Base-by-base conservation (phyloP, 352 stramenopile species). In the Phytophthora constricta region DNA sequence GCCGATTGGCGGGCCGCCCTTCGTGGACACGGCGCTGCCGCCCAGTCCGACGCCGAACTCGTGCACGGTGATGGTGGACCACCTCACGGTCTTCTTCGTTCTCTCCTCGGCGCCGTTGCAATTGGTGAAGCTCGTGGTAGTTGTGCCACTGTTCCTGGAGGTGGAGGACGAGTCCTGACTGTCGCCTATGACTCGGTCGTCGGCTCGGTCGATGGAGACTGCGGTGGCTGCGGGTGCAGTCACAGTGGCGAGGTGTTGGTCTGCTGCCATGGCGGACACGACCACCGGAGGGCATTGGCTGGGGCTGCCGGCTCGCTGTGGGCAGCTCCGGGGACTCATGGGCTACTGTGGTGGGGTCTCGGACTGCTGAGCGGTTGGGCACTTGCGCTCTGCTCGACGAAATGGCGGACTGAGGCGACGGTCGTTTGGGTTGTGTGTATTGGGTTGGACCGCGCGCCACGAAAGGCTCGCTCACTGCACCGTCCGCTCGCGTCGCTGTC, bases 1-100 rank as follows among this genome's bases (percentile, higher is more conserved):
- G 3, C 82, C 82, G 60, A 90, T 87, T 31, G 79, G 81, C 25
- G 82, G 82, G 1, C 82, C 82, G 23, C 79, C 82, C 46, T 84
- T 82, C 62, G 71, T 82, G 19, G 82, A 82, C 57, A 90, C 78
- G 14, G 79, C 74, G 50, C 79, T 89, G 23, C 77, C 79, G 41
- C 82, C 79, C 25, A 90, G 59, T 0, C 75, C 77, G n/a, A 89
- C 65, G 45, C 77, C 78, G 58, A 89, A 87, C 74, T 89, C 80
- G 65, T 89, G 74, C 20, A 87, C 58, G 13, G 76, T 89, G 58
- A 86, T 84, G 46, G 67, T 74, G 49, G 58, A 61, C 70, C 70
- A 79, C 53, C 23, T 68, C 62, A 79, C 70, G 20, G 66, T 67
- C 50, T 79, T 79, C 58, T 62, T 76, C 16, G 42, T 4, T 41